A percentile compares a stretch with the other conserved stretches of the same genome.
Evolutionary conservation across 1,139 yeast species (phyloP).

Genomic region (Dujonia santamariae): DNA sequence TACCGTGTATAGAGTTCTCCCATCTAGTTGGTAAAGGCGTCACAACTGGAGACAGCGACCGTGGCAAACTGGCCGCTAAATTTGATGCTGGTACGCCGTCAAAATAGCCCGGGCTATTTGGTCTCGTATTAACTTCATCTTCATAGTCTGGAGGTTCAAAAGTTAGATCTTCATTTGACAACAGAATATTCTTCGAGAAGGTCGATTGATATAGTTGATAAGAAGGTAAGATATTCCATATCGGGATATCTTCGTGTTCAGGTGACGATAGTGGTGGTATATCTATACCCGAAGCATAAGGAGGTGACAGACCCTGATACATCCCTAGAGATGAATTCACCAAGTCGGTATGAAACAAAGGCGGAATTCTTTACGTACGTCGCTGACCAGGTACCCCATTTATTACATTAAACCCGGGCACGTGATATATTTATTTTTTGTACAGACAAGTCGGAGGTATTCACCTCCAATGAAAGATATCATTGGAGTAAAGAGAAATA

Average conservation of each 20-base stretch:
- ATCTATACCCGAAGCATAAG: no score
- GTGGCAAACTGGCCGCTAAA: background rate
- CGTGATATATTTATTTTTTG: no score
- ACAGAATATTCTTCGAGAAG: slow-evolving; percentile 23
- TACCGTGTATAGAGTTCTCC: slow-evolving; percentile 25
- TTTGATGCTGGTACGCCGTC: background rate
- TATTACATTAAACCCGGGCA: no score
- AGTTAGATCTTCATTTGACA: slow-evolving; percentile 17
- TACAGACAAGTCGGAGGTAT: no score
- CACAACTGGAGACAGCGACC: background rate
- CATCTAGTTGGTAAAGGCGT: slow-evolving; percentile 13
- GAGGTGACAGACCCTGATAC: no score
- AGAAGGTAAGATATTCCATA: slow-evolving; percentile 26
- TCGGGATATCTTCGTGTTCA: slow-evolving; percentile 23
- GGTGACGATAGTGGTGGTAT: slow-evolving; percentile 15
- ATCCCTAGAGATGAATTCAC: no score
- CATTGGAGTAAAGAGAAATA: no score
- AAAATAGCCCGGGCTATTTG: background rate
- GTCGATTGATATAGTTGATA: slow-evolving; percentile 25
- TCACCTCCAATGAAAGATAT: no score
- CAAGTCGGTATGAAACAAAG: no score
- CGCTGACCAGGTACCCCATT: no score
- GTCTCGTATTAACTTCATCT: background rate
- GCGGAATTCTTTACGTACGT: no score
- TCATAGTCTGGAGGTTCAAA: slow-evolving; percentile 23